These are phyloP conservation scores for Trichosanthes cucumerina DNA, from an alignment of 306 rosid genomes.

Conservation along the genomic window DNA sequence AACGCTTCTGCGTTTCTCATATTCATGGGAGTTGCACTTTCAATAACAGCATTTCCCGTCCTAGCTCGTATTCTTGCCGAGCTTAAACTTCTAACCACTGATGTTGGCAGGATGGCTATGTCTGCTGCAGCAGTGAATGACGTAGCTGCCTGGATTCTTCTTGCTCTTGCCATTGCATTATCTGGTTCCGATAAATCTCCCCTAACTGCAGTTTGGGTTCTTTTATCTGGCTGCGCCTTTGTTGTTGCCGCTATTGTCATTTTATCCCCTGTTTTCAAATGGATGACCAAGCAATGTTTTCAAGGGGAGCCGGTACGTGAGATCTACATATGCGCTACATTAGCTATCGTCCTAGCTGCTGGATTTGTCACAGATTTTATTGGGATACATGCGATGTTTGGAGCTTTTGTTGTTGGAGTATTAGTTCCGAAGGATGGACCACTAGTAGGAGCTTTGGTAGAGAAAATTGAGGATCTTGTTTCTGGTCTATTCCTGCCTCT, in stretches of 20 bases:
- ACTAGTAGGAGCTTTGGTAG: slow-evolving; percentile 60
- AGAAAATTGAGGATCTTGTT: slow-evolving; percentile 84
- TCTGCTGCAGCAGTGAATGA: slow-evolving; percentile 94
- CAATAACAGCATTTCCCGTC: slow-evolving; percentile 87
- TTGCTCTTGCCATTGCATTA: slow-evolving; percentile 76
- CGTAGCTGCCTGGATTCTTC: slow-evolving; percentile 86
- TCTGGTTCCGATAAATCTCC: slow-evolving; percentile 51
- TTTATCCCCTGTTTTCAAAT: slow-evolving; percentile 51
- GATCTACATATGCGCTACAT: slow-evolving; percentile 55
- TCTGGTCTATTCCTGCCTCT: slow-evolving; percentile 73
- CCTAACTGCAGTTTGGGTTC: slow-evolving; percentile 64
- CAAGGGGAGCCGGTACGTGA: slow-evolving; percentile 68
- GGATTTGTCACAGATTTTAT: slow-evolving; percentile 67
- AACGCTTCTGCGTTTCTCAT: slow-evolving; percentile 45
- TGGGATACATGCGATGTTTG: slow-evolving; percentile 93
- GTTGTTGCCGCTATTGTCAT: slow-evolving; percentile 28
- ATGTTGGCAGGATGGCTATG: slow-evolving; percentile 70
- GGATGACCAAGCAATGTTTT: slow-evolving; percentile 49
- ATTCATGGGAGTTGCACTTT: slow-evolving; percentile 88
- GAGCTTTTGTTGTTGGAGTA: slow-evolving; percentile 73
- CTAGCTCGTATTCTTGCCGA: slow-evolving; percentile 84
- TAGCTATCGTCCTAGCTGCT: slow-evolving; percentile 63
- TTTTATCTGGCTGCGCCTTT: slow-evolving; percentile 50
- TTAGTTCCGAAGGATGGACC: slow-evolving; percentile 69
- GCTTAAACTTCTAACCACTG: slow-evolving; percentile 78